Evolutionary conservation across 805 yeast species (phyloP).

Genomic region (Scheffersomyces coipomensis): DNA sequence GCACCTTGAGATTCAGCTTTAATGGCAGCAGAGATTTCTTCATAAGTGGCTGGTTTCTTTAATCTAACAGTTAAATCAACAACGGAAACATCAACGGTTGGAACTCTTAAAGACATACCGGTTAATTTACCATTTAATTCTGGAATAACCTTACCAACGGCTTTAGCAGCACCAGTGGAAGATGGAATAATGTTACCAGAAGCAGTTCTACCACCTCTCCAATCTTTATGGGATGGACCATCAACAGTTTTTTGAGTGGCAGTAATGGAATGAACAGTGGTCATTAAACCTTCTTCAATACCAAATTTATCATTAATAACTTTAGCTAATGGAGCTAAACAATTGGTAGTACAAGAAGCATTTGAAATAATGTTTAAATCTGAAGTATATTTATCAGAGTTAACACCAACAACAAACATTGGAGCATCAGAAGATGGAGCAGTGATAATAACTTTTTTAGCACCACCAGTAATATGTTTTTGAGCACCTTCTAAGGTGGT

Average conservation of each 20-base stretch:
- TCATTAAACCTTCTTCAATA: conserved; percentile 90
- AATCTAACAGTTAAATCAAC: conserved; percentile 89
- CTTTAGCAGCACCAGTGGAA: conserved; percentile 97
- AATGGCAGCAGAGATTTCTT: conserved; percentile 74
- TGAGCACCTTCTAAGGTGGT: conserved; percentile 77
- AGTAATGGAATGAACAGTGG: conserved; percentile 94
- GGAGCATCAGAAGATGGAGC: conserved; percentile 95
- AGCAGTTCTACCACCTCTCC: conserved; percentile 99
- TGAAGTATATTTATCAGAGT: conserved; percentile 72
- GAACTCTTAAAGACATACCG: conserved; percentile 92
- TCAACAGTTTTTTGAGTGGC: conserved; percentile 96
- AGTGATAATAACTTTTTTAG: conserved; percentile 91
- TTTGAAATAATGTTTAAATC: conserved; percentile 80
- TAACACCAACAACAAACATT: conserved; percentile 93
- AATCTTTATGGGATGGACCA: conserved; percentile 96
- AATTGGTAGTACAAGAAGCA: conserved; percentile 95
- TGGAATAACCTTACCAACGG: conserved; percentile 94
- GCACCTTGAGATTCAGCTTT: conserved; percentile 76
- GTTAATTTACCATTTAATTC: conserved; percentile 89
- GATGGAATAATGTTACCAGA: conserved; percentile 94
- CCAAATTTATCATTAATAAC: conserved; percentile 83
- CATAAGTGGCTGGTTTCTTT: conserved; percentile 74
- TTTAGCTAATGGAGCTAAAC: conserved; percentile 93
- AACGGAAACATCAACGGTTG: conserved; percentile 90
- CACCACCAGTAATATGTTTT: conserved; percentile 86